Percentiles rank a stretch among this genome's conserved stretches.
These are phyloP conservation scores for Phytophthora rubi DNA, from an alignment of 352 stramenopile genomes.

Conservation along the genomic window DNA sequence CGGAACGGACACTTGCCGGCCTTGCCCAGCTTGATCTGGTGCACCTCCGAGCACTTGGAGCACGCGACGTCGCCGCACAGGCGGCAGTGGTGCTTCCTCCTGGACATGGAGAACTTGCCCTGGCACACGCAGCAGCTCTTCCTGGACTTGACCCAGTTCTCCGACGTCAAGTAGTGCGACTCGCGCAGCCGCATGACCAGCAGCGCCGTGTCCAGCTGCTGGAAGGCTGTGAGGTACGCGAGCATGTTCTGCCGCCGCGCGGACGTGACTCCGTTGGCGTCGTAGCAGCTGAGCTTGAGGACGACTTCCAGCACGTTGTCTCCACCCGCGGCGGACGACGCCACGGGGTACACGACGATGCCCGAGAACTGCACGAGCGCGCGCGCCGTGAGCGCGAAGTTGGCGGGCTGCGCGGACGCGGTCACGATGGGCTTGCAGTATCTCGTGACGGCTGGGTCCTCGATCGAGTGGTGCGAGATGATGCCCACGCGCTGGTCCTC, in stretches of 20 bases:
- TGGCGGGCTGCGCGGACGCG: constrained; percentile 12
- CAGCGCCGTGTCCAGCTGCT: constrained; percentile 56
- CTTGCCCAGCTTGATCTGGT: constrained; percentile 65
- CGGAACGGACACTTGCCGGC: constrained; percentile 62
- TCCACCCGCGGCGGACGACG: constrained; percentile 31
- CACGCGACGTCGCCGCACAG: constrained; percentile 77
- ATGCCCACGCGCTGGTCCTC: constrained; percentile 66
- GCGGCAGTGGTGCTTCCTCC: constrained; percentile 75
- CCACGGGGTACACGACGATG: constrained; percentile 67
- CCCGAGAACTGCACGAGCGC: constrained; percentile 71
- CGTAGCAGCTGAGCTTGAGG: constrained; percentile 72
- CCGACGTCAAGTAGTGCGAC: constrained; percentile 61
- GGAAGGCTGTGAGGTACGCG: constrained; percentile 53
- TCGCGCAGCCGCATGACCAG: constrained; percentile 65
- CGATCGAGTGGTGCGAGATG: constrained; percentile 73
- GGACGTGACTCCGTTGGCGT: constrained; percentile 47
- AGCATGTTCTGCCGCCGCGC: constrained; percentile 58
- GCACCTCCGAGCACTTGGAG: constrained; percentile 72
- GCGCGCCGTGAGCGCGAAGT: constrained; percentile 45
- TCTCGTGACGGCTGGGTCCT: constrained; percentile 62
- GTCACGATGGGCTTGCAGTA: constrained; percentile 68
- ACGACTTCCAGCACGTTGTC: constrained; percentile 65
- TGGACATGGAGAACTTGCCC: constrained; percentile 61
- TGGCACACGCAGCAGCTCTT: constrained; percentile 69
- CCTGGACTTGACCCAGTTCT: constrained; percentile 64